Evolutionary conservation across 2,329 filamentous ascomycete species (phyloP).

Genomic region (Graphium sp.): DNA sequence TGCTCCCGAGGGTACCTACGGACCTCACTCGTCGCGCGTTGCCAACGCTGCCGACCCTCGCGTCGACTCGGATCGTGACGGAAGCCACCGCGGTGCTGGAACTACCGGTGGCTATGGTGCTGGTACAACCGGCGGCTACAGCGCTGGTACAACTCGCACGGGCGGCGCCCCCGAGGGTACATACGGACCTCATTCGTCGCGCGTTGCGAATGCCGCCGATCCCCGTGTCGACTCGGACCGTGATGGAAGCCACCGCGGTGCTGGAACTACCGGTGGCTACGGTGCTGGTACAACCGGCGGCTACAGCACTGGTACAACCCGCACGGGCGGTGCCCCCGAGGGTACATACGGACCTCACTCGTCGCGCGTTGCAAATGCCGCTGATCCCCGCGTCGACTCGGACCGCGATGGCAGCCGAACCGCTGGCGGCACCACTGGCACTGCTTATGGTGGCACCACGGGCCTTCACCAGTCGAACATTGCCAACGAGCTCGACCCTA

Average conservation of each 20-base stretch:
- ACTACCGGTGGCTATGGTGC: background rate
- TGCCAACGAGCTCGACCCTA: constrained; percentile 36
- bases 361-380: constrained; percentile 33
- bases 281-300: background rate
- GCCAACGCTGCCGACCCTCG: constrained; percentile 35
- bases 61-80: constrained; percentile 22
- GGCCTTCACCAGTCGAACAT: constrained; percentile 31
- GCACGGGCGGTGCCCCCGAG: background rate
- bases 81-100: background rate
- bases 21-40: constrained; percentile 21
- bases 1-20: too few species aligned
- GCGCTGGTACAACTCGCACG: background rate
- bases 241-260: constrained; percentile 33
- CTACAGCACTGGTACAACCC: background rate
- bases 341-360: constrained; percentile 21
- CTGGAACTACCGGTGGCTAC: too few species aligned
- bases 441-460: too few species aligned
- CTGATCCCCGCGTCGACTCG: constrained; percentile 36
- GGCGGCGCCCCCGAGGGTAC: background rate
- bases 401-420: constrained; percentile 38
- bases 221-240: constrained; percentile 37
- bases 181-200: constrained; percentile 24
- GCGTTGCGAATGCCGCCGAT: constrained; percentile 35
- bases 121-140: background rate
- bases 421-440: constrained; percentile 29